phyloP scores from a whole-genome alignment of 192 early-diverging fungal genomes.

The Phycomyces nitens region DNA sequence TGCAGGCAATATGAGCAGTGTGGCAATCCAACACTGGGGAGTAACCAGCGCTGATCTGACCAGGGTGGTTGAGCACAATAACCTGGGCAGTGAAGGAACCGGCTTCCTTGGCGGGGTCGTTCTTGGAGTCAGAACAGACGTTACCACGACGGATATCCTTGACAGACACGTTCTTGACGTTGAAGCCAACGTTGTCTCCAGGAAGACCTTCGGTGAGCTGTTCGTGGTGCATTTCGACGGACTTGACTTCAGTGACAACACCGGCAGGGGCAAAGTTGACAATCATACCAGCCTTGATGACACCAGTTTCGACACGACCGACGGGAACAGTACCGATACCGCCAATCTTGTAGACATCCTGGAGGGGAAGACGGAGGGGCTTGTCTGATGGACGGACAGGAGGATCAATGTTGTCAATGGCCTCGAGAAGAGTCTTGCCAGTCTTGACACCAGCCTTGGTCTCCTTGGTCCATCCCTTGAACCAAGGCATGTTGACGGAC shows the following conservation, averaged over 20 bases:
- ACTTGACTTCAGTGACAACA: constrained; percentile 86
- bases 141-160: constrained; percentile 97
- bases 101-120: constrained; percentile 91
- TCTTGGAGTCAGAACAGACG: constrained; percentile 96
- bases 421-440: constrained; percentile 88
- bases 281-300: constrained; percentile 62
- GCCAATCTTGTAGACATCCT: constrained; percentile 99
- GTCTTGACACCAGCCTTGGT: constrained; percentile 65
- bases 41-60: constrained; percentile 93
- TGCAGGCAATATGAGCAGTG: constrained; percentile 97
- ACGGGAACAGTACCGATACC: constrained; percentile 97
- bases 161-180: constrained; percentile 97
- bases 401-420: constrained; percentile 93
- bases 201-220: constrained; percentile 79
- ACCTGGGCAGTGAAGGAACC: constrained; percentile 92
- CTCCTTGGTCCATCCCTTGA: constrained; percentile 96
- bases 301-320: constrained; percentile 94
- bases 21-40: constrained; percentile 94
- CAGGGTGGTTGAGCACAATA: constrained; percentile 95
- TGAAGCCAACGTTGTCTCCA: constrained; percentile 98
- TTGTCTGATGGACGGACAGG: constrained; percentile 87
- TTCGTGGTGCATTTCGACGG: constrained; percentile 98
- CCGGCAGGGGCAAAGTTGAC: constrained; percentile 9
- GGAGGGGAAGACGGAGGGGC: constrained; percentile 95
- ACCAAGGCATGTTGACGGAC: constrained; percentile 93